These are phyloP conservation scores for Coniochaeta hoffmannii DNA, from an alignment of 2,329 filamentous ascomycete species.

Conservation along the genomic window DNA sequence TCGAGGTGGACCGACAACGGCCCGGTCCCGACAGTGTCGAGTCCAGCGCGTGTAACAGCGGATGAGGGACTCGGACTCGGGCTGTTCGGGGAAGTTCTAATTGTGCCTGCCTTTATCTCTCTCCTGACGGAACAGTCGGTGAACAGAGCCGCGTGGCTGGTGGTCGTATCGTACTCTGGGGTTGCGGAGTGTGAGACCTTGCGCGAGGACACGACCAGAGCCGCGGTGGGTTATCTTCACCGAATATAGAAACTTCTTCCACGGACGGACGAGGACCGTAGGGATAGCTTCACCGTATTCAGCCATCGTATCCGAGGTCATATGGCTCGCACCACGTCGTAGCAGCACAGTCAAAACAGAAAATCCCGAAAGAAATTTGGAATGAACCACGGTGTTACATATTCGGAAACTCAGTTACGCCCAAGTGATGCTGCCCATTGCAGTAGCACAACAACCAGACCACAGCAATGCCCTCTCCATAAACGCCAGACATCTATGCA, in stretches of 20 bases:
- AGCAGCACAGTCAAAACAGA: not conserved
- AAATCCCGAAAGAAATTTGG: not conserved
- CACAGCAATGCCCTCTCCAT: not conserved
- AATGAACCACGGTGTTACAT: not conserved
- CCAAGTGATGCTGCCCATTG: not conserved
- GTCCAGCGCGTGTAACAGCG: not conserved
- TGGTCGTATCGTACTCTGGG: not conserved
- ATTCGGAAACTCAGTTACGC: not conserved
- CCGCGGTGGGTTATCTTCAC: not conserved
- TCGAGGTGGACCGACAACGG: not conserved
- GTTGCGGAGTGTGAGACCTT: not conserved
- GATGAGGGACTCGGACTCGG: not conserved
- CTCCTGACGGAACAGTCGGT: not conserved
- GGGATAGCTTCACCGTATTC: not conserved
- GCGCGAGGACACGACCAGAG: not conserved
- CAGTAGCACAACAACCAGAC: not conserved
- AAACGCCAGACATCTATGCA: not conserved
- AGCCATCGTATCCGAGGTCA: not conserved
- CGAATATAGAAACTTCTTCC: not conserved
- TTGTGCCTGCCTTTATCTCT: not conserved
- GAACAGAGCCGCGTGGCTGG: not conserved
- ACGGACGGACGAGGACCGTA: not conserved
- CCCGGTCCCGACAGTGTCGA: not conserved
- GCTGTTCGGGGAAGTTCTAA: too few species aligned
- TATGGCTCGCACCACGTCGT: not conserved